Evolutionary conservation across 2,329 filamentous ascomycete genomes (phyloP).

Genomic region (Pleurostoma richardsiae): DNA sequence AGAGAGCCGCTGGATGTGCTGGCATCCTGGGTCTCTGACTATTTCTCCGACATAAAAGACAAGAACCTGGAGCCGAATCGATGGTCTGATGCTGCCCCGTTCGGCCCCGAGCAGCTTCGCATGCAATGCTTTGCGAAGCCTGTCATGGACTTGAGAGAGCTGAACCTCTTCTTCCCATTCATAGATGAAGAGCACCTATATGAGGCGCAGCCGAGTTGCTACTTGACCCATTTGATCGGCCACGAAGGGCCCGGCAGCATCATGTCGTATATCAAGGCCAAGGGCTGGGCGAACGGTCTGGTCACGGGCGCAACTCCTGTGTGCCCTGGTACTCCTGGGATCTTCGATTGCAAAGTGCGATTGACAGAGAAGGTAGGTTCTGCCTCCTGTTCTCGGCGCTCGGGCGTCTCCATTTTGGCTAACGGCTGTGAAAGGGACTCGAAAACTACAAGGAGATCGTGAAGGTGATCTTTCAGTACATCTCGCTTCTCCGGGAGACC

Average conservation of each 20-base stretch:
- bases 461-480: slow-evolving; percentile 85
- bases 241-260: slow-evolving; percentile 92
- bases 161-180: slow-evolving; percentile 80
- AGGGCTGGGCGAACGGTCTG: slow-evolving; percentile 83
- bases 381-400: slow-evolving; percentile 1
- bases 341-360: slow-evolving; percentile 75
- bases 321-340: slow-evolving; percentile 70
- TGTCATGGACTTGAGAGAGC: slow-evolving; percentile 77
- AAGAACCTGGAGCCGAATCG: slow-evolving; percentile 65
- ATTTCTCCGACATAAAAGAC: slow-evolving; percentile 78
- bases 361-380: slow-evolving; percentile 70
- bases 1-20: slow-evolving; percentile 76
- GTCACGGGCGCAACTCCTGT: slow-evolving; percentile 71
- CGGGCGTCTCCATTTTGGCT: neutral
- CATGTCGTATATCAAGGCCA: slow-evolving; percentile 81
- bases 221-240: slow-evolving; percentile 83
- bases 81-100: slow-evolving; percentile 48
- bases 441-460: slow-evolving; percentile 77
- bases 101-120: slow-evolving; percentile 42
- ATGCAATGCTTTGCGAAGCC: slow-evolving; percentile 84
- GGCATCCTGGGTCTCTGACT: slow-evolving; percentile 76
- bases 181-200: slow-evolving; percentile 77
- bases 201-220: slow-evolving; percentile 76
- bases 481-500: slow-evolving; percentile 75
- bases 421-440: slow-evolving; percentile 44